phyloP scores from a whole-genome alignment of 2,329 filamentous ascomycete genomes.

The Verticillium alfalfae region DNA sequence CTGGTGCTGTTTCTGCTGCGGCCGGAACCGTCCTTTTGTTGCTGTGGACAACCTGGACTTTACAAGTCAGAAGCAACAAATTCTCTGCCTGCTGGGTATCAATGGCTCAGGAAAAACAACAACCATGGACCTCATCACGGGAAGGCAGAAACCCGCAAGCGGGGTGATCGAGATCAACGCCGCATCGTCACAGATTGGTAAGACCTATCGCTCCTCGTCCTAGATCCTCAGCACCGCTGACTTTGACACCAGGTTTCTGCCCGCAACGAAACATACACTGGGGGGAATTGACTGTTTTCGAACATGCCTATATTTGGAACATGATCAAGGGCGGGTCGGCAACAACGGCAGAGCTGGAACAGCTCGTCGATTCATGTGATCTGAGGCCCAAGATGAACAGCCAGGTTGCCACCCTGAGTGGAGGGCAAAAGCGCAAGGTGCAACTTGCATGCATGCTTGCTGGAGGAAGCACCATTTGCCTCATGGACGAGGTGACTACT shows the following conservation, averaged over 20 bases:
- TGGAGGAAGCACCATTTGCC: constrained; percentile 66
- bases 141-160: constrained; percentile 37
- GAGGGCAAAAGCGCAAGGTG: constrained; percentile 73
- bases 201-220: not conserved
- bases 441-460: constrained; percentile 76
- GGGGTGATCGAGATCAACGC: constrained; percentile 54
- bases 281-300: constrained; percentile 64
- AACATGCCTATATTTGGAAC: constrained; percentile 67
- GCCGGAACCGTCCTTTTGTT: constrained; percentile 10
- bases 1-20: constrained; percentile 19
- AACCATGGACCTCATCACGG: constrained; percentile 20
- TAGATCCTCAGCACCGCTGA: not conserved
- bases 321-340: constrained; percentile 51
- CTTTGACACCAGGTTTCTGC: constrained; percentile 52
- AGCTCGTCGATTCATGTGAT: constrained; percentile 49
- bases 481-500: constrained; percentile 69
- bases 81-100: constrained; percentile 55
- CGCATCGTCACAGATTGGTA: constrained; percentile 36
- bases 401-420: constrained; percentile 59
- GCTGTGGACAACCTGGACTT: constrained; percentile 52
- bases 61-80: constrained; percentile 42
- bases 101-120: constrained; percentile 63
- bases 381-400: constrained; percentile 62
- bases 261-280: constrained; percentile 74
- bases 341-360: constrained; percentile 36